A percentile compares a stretch with the other conserved stretches of the same genome.
Evolutionary conservation across 768 basidiomycete species (phyloP).

Genomic region (Amanita jacksonii): DNA sequence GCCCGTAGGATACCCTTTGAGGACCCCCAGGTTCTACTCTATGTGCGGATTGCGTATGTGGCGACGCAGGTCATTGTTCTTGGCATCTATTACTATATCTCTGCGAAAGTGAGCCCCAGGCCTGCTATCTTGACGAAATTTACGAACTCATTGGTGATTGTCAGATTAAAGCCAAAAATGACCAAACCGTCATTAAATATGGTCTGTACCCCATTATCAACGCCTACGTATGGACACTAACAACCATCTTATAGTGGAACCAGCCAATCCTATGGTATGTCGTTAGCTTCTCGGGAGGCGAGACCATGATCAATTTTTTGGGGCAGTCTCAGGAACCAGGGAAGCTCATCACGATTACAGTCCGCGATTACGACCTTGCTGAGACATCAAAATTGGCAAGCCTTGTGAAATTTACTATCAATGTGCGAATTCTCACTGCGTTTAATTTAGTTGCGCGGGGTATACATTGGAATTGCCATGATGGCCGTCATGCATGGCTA

Average conservation of each 20-base stretch:
- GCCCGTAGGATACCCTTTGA: conserved; percentile 89
- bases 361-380: conserved; percentile 85
- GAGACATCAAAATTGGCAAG: conserved; percentile 77
- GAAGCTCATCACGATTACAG: conserved; percentile 81
- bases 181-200: conserved; percentile 93
- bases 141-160: conserved; percentile 4
- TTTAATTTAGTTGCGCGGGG: conserved; percentile 48
- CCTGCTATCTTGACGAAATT: background rate
- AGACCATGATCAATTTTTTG: background rate
- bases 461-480: conserved; percentile 71
- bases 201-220: conserved; percentile 36
- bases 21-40: conserved; percentile 70
- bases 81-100: conserved; percentile 72
- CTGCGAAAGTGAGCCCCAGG: conserved; percentile 47
- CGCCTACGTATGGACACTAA: conserved; percentile 4
- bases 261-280: conserved; percentile 64
- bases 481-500: conserved; percentile 92
- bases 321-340: conserved; percentile 53
- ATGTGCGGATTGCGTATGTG: conserved; percentile 81
- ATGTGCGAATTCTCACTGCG: background rate
- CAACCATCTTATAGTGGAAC: conserved; percentile 49
- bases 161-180: conserved; percentile 92
- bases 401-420: background rate
- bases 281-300: no score
- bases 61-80: conserved; percentile 62